Base-by-base conservation (phyloP, 495 filamentous ascomycete genomes). In the Neurospora cerealis region DNA sequence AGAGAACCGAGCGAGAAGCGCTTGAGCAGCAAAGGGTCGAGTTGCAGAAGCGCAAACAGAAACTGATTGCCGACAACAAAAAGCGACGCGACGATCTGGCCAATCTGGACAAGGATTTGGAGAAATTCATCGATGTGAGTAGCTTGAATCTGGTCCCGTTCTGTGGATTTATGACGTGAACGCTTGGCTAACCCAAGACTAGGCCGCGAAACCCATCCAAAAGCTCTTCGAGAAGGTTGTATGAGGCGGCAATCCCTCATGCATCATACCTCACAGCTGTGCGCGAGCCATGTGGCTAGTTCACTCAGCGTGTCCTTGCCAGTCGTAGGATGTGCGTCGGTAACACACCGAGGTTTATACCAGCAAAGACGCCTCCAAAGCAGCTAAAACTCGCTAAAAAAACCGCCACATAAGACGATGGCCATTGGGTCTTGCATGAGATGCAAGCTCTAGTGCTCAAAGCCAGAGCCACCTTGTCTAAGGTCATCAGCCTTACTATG, bases 21-120 rank as follows among this genome's bases (percentile, higher is more conserved):
- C 85, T 98, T 11, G 96, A 99, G 78, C 91, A 93, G 81, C 90
- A 92, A 73, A 88, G 96, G 46, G 93, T 94, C 81, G 92, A 91
- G 75, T 86, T 98, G 36, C 83, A 97, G 71, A 95, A 93, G 85
- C 90, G 91, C 79, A 99, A 99, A 79, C 93, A 97, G 80, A 91
- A 90, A 70, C 85, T 99, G 72, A 96, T 96, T 72, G 91, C 93
- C 7, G 95, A 98, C 78, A 98, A 97, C 78, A 97, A 97, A 85
- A 97, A 93, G 83, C 87, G 95, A 70, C 95, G 96, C 81, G 95
- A 98, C 72, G 93, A 99, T 79, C 83, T 99, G 36, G 93, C 91
- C 41, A 96, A 90, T 75, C 84, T 98, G 42, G 95, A 97, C 77
- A 90, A 92, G 82, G 92, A 96, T 79, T 83, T 97, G 75, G 94